Evolutionary conservation across 1,139 yeast genomes (phyloP).

Genomic region (Candida tetrigidarum): DNA sequence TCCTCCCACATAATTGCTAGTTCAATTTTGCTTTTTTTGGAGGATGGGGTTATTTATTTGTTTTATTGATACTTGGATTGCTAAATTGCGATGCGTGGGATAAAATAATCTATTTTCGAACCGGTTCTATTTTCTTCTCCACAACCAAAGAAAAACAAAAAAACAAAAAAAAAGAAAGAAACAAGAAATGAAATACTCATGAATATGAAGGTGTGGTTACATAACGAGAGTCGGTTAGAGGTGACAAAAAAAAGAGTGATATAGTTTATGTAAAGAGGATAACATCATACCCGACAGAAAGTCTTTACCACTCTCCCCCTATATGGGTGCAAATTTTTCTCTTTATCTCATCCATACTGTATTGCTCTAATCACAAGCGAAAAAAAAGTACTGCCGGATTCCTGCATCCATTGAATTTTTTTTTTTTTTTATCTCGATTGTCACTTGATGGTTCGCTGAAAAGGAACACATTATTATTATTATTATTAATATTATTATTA

Average conservation of each 20-base stretch:
- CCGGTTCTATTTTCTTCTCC: slow-evolving; percentile 2
- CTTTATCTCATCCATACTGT: not conserved
- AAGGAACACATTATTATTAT: too few relatives aligned
- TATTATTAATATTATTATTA: too few relatives aligned
- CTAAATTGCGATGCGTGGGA: not conserved
- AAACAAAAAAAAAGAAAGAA: not conserved
- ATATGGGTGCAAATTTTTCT: not conserved
- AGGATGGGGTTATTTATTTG: not conserved
- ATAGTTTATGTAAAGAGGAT: not conserved
- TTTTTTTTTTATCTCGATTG: not conserved
- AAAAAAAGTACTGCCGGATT: not conserved
- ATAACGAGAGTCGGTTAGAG: too few relatives aligned
- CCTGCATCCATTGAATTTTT: slow-evolving; percentile 2
- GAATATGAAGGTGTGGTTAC: too few relatives aligned
- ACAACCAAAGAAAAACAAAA: not conserved
- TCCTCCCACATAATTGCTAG: too few relatives aligned
- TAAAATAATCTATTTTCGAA: not conserved
- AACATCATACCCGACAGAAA: not conserved
- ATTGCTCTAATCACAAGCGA: not conserved
- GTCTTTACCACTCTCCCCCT: not conserved
- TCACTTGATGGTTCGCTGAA: slow-evolving; percentile 6
- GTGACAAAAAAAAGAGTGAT: too few relatives aligned
- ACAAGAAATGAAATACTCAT: not conserved
- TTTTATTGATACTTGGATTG: not conserved
- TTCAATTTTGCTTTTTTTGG: too few relatives aligned